Base-by-base conservation (phyloP, 257 asterid species). In the Gentiana macrophylla region DNA sequence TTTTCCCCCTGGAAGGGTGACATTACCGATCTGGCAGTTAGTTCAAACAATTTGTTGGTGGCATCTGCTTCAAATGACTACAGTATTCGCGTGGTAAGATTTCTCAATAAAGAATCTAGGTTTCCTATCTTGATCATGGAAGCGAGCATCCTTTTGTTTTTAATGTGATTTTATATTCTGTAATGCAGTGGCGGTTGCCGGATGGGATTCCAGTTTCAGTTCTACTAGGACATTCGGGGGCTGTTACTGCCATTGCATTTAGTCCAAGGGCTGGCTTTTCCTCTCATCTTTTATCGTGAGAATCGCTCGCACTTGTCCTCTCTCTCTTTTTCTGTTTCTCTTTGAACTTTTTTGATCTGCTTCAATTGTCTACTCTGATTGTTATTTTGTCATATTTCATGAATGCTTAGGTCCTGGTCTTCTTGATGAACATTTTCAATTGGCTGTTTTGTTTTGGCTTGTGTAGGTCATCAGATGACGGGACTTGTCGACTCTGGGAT, bases 31-130 rank as follows among this genome's bases (percentile, higher is more conserved):
- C 69, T 91, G 77, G 85, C 98, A 2, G 95, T 91, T 72, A 84
- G 94, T 72, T 82, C 89, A 69, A 84, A 87, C 72, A 86, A 91
- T 77, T 70, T 80, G 58, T 45, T 81, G 67, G 96, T 91, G 73
- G 98, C 95, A 49, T 91, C 98, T 46, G 89, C 98, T 7, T 91
- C 98, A 69, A 91, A 91, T 78, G 98, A 91, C 77, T 86, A 69
- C 75, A 84, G 87, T 65, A 80, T 91, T 67, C 96, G 98, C 60
- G 96, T 87, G 75, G 98, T 90, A 82, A 86, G 98, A 71, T 69
- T 66, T 60, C 52, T 63, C 63, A 60, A 12, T 10, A 13, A 36
- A 7, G 35, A 44, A 13, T 12, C 35, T 9, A 24, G 7, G 49
- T 38, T 11, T 35, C 13, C 35, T 46, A 43, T 24, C 57, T 59